Evolutionary conservation across 192 early-diverging fungal species (phyloP).

Genomic region (Backusella circina): DNA sequence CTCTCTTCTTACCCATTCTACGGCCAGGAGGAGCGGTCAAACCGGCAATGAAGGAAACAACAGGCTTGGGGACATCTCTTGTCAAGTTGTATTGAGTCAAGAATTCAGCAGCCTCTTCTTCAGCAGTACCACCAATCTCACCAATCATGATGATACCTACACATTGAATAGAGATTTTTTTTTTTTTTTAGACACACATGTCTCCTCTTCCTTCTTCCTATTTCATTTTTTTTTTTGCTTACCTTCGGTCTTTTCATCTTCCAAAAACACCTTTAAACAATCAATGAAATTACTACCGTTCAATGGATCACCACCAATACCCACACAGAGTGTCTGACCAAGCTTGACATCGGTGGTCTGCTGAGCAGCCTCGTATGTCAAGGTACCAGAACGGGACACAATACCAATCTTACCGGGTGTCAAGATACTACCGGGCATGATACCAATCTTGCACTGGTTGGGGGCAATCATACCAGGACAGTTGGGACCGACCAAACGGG

Average conservation of each 20-base stretch:
- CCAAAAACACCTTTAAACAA: slow-evolving; percentile 90
- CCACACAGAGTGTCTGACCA: slow-evolving; percentile 94
- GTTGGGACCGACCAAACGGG: slow-evolving; percentile 98
- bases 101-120: slow-evolving; percentile 98
- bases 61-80: slow-evolving; percentile 86
- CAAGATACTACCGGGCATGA: slow-evolving; percentile 99
- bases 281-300: slow-evolving; percentile 99
- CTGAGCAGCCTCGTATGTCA: slow-evolving; percentile 99
- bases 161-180: slow-evolving; percentile 18
- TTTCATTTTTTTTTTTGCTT: too few relatives aligned
- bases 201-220: not conserved
- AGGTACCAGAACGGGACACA: slow-evolving; percentile 97
- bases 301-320: slow-evolving; percentile 99
- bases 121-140: slow-evolving; percentile 98
- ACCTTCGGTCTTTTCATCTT: slow-evolving; percentile 93
- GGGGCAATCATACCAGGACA: slow-evolving; percentile 99
- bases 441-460: slow-evolving; percentile 97
- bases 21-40: slow-evolving; percentile 97
- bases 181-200: too few relatives aligned
- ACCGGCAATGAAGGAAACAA: slow-evolving; percentile 99
- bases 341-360: slow-evolving; percentile 95
- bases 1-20: slow-evolving; percentile 78
- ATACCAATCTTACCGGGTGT: slow-evolving; percentile 94
- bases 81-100: slow-evolving; percentile 91
- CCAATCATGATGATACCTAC: slow-evolving; percentile 98